Evolutionary conservation across 202 grass and related monocot species (phyloP), one percentile per base, ranked within the genome.

Genomic region (Bolboschoenoplectus hybrid): DNA sequence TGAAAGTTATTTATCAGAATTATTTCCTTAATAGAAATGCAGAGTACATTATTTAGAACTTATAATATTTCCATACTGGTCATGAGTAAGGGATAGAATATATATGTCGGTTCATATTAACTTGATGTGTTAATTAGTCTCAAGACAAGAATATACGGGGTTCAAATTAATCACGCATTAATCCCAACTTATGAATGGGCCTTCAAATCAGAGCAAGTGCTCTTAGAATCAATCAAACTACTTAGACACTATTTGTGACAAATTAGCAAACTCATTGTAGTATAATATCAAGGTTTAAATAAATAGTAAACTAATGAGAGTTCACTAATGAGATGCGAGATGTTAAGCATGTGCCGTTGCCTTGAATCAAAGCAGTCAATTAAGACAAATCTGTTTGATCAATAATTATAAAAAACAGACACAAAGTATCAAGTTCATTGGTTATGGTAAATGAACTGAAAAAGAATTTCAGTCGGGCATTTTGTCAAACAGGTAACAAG

Each of bases 371-470:
- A 1, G 40, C 10, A 17, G 13, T 45, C 16, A 17, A 3, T 71
- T 71, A 45, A 45, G 16, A 71, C 38, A 46, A 71, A n/a, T 71
- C 19, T 46, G 40, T 71, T 71, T 71, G 67, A 71, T 41, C 67
- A 71, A 45, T 71, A 26, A 19, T 19, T 2, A 71, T 71, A 26
- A 19, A 45, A 71, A 44, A 40, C 39, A 46, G 6, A 45, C 40
- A 45, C 14, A 6, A 71, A 4, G 40, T 9, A 14, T 71, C 45
- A 71, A 45, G 4, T 71, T 71, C 6, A 16, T 45, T 71, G 67
- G 40, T 71, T n/a, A 41, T 46, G 39, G 67, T 71, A 71, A 71
- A 71, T 43, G 14, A n/a, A 68, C 65, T 40, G 0, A 17, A 45
- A 19, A 44, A 19, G 1, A 45, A 45, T 71, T 71, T 71, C 40